Conservation (phyloP, 2,329 filamentous ascomycete genomes). For the Penicillium sp. region DNA sequence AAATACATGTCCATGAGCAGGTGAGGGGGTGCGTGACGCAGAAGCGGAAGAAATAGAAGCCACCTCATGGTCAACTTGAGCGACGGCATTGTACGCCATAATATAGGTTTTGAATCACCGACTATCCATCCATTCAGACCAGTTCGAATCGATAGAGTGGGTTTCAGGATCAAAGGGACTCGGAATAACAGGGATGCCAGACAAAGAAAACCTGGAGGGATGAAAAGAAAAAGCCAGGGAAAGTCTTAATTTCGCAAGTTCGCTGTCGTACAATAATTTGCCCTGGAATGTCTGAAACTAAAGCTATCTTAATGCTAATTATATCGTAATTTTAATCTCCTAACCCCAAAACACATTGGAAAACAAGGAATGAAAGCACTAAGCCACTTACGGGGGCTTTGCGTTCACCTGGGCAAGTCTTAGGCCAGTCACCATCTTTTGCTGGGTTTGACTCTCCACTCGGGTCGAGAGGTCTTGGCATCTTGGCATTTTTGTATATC, state of each 20-base stretch:
- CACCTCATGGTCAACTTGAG: slow-evolving; percentile 40
- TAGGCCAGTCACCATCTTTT: background rate
- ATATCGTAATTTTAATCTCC: background rate
- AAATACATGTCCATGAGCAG: slow-evolving; percentile 23
- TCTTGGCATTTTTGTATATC: slow-evolving; percentile 1
- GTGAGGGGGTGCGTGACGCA: slow-evolving; percentile 31
- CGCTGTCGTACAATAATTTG: slow-evolving; percentile 2
- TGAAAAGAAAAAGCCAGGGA: background rate
- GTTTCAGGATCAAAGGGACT: background rate
- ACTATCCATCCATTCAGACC: slow-evolving; percentile 14
- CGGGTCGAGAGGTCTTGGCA: slow-evolving; percentile 8
- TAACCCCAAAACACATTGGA: background rate
- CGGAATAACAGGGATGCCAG: background rate
- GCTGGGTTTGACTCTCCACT: slow-evolving; percentile 2
- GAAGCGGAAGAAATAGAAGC: slow-evolving; percentile 37
- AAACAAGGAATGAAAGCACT: background rate
- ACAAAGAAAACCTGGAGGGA: slow-evolving; percentile 2
- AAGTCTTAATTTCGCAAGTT: slow-evolving; percentile 6
- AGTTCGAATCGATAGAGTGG: slow-evolving; percentile 7
- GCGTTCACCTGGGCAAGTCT: background rate
- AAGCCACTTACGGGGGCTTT: background rate
- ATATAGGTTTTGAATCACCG: slow-evolving; percentile 9
- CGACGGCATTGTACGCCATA: slow-evolving; percentile 45
- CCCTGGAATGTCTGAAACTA: background rate
- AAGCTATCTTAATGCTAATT: background rate